phyloP scores from a whole-genome alignment of 2,329 filamentous ascomycete species.

The Nemania sp. region DNA sequence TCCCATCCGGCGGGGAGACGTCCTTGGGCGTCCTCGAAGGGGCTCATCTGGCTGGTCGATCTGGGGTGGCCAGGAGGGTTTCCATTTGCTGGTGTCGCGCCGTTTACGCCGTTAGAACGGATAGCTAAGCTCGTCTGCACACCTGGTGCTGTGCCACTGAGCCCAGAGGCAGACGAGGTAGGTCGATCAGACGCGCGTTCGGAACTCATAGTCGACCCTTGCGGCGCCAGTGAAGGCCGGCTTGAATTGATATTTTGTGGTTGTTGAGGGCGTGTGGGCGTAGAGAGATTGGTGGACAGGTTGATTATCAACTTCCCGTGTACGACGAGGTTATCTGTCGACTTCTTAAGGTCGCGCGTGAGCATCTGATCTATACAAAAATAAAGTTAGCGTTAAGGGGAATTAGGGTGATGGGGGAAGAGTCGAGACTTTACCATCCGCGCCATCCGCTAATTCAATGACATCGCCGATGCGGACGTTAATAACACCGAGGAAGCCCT shows the following conservation, averaged over 20 bases:
- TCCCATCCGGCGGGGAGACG: constrained; percentile 94
- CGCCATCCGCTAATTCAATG: constrained; percentile 84
- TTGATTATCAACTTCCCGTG: constrained; percentile 98
- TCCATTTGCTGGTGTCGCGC: constrained; percentile 43
- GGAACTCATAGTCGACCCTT: constrained; percentile 50
- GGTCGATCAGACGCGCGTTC: constrained; percentile 53
- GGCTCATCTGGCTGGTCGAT: constrained; percentile 69
- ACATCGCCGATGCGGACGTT: constrained; percentile 95
- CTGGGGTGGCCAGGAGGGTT: constrained; percentile 44
- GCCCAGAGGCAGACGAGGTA: constrained; percentile 55
- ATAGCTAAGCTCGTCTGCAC: constrained; percentile 47
- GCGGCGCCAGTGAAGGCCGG: constrained; percentile 51
- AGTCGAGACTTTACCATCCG: constrained; percentile 69
- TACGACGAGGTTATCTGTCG: constrained; percentile 95
- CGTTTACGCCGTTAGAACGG: constrained; percentile 52
- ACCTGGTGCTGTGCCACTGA: constrained; percentile 50
- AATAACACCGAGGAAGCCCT: constrained; percentile 96
- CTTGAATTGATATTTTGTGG: constrained; percentile 46
- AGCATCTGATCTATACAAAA: constrained; percentile 87
- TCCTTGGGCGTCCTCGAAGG: constrained; percentile 95
- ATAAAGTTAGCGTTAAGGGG: background rate
- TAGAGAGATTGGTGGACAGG: constrained; percentile 83
- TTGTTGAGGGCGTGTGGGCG: constrained; percentile 60
- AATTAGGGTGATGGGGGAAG: constrained; percentile 30
- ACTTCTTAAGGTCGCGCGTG: constrained; percentile 94